Percentiles rank a stretch among this genome's conserved stretches.
Evolutionary conservation across 495 filamentous ascomycete species (phyloP).

Genomic region (Glonium stellatum): DNA sequence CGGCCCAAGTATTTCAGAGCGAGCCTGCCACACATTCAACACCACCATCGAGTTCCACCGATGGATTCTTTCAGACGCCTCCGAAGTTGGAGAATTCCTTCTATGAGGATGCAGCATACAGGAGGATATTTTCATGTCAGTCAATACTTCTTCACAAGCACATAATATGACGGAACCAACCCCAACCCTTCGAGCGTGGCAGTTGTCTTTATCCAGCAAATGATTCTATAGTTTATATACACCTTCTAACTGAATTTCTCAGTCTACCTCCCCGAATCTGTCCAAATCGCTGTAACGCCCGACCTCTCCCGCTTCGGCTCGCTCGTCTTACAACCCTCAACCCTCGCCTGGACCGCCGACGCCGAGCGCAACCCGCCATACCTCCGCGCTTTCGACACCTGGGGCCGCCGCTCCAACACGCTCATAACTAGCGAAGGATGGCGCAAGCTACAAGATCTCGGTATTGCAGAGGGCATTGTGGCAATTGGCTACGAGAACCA

Average conservation of each 20-base stretch:
- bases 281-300: background rate
- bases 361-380: conserved; percentile 54
- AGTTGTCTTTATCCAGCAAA: conserved; percentile 2
- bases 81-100: conserved; percentile 14
- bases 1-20: background rate
- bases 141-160: background rate
- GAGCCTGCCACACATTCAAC: background rate
- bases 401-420: conserved; percentile 37
- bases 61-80: conserved; percentile 22
- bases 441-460: conserved; percentile 48
- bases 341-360: conserved; percentile 49
- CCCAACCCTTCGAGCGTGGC: background rate
- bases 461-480: conserved; percentile 48
- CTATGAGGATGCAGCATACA: conserved; percentile 4
- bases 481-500: conserved; percentile 47
- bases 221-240: conserved; percentile 6
- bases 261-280: background rate
- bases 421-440: conserved; percentile 53
- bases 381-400: conserved; percentile 45
- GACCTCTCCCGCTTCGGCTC: conserved; percentile 18
- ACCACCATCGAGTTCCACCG: conserved; percentile 7
- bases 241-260: background rate
- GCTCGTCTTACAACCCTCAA: conserved; percentile 27
- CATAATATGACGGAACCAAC: conserved; percentile 7
- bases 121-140: conserved; percentile 2